phyloP scores from a whole-genome alignment of 2,329 filamentous ascomycete species.

The Onygenales sp. region DNA sequence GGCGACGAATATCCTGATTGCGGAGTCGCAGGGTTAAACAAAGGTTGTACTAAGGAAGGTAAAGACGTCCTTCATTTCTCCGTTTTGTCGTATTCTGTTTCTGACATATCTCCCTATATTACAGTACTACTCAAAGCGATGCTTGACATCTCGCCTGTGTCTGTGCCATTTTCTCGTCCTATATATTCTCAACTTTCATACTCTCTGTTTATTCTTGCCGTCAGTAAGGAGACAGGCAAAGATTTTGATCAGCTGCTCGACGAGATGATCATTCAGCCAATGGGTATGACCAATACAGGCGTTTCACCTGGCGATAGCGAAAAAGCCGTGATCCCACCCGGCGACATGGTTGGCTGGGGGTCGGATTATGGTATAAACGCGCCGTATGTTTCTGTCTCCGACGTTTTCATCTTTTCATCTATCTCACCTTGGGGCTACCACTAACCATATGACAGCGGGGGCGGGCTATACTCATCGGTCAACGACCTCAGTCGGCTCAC shows the following conservation, averaged over 20 bases:
- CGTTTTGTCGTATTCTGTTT: background rate
- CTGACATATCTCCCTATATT: background rate
- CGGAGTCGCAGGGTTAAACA: constrained; percentile 27
- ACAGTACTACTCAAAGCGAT: constrained; percentile 27
- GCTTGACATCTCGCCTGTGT: constrained; percentile 20
- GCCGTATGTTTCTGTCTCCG: constrained; percentile 18
- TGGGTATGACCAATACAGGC: constrained; percentile 18
- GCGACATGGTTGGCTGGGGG: constrained; percentile 24
- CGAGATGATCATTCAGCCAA: constrained; percentile 16
- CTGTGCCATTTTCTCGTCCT: constrained; percentile 23
- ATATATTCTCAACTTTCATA: constrained; percentile 37
- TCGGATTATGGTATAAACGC: constrained; percentile 24
- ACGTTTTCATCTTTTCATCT: background rate
- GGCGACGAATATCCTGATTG: constrained; percentile 28
- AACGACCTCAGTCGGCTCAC: constrained; percentile 24
- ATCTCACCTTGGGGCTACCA: constrained; percentile 4
- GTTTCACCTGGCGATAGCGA: constrained; percentile 20
- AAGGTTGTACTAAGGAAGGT: constrained; percentile 25
- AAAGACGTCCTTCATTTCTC: background rate
- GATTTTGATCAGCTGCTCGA: constrained; percentile 16
- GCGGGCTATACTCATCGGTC: constrained; percentile 26
- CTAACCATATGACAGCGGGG: constrained; percentile 16
- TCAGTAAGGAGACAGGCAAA: constrained; percentile 19
- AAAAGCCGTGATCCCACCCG: constrained; percentile 25
- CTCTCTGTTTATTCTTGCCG: constrained; percentile 25